Evolutionary conservation across 768 basidiomycete species (phyloP), one percentile per base, ranked within the genome.

Genomic region (Mycena epipterygia): DNA sequence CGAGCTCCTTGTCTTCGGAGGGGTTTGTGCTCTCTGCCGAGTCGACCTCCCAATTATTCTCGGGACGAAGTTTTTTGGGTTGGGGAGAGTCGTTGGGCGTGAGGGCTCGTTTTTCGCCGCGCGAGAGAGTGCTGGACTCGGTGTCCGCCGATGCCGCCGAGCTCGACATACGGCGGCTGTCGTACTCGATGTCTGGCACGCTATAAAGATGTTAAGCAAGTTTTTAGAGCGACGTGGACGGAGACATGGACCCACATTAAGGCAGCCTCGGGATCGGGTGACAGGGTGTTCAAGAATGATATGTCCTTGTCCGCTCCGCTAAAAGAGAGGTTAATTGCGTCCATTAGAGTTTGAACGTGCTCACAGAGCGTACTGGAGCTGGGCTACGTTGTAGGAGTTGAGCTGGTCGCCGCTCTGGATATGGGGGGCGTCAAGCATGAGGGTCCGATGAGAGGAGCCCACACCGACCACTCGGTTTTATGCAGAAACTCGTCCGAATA

Each of bases 121-220:
- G 84, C 49, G 90, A 90, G 71, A 87, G 84, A 68, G 86, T 81
- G 78, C 84, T 87, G 82, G 85, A 87, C 81, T 94, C 92, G 5
- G 89, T 88, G 82, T 92, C 92, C 42, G 90, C 86, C 19, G 93
- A 93, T 67, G 89, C 86, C 58, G 89, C 90, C 72, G 91, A 93
- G 79, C 88, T 86, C 80, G 93, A 94, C 93, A 95, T 94, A 77
- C 93, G 91, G 77, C 93, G 87, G 41, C 79, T 78, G 70, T 84
- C 78, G 88, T 92, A 89, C 80, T 89, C 89, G 72, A 88, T 76
- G 79, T 87, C 89, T 70, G 85, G 74, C 52, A 86, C 83, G 58
- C 82, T 77, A 44, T 52, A 55, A 62, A 42, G 58, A 14, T 32
- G 23, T 37, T 14, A 23, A 35, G 21, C 1, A 33, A n/a, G n/a